Conservation (phyloP, 345 rosid genomes). For the Lepidium didymum region DNA sequence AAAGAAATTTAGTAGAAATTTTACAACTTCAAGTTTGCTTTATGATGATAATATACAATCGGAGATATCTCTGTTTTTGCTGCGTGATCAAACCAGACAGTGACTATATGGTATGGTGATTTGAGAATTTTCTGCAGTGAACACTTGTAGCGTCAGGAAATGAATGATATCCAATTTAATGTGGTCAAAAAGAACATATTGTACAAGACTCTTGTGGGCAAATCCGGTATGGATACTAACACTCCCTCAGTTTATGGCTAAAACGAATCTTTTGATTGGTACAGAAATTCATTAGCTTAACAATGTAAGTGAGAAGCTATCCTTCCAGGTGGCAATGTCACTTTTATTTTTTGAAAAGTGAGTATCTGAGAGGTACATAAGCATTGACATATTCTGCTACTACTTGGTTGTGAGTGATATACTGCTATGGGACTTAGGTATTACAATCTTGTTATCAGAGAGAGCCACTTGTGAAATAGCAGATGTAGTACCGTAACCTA, state of each 20-base stretch:
- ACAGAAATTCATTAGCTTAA: not conserved
- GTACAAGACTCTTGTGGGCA: not conserved
- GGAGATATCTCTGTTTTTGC: not conserved
- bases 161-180: not conserved
- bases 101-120: not conserved
- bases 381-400: constrained; percentile 8
- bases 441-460: constrained; percentile 8
- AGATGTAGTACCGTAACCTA: not conserved
- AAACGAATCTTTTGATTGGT: constrained; percentile 5
- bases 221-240: not conserved
- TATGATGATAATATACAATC: not conserved
- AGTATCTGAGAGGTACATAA: constrained; percentile 8
- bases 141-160: constrained; percentile 4
- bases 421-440: not conserved
- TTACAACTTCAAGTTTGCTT: not conserved
- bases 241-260: not conserved
- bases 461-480: not conserved
- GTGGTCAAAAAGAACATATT: not conserved
- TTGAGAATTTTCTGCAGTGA: not conserved
- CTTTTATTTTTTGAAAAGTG: not conserved
- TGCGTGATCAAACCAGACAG: not conserved
- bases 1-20: not conserved
- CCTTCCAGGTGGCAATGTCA: constrained; percentile 19
- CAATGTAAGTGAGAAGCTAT: not conserved
- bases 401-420: constrained; percentile 10